Evolutionary conservation across 306 rosid genomes (phyloP), one percentile per base, ranked within the genome.

Genomic region (Adenanthera pavonina): DNA sequence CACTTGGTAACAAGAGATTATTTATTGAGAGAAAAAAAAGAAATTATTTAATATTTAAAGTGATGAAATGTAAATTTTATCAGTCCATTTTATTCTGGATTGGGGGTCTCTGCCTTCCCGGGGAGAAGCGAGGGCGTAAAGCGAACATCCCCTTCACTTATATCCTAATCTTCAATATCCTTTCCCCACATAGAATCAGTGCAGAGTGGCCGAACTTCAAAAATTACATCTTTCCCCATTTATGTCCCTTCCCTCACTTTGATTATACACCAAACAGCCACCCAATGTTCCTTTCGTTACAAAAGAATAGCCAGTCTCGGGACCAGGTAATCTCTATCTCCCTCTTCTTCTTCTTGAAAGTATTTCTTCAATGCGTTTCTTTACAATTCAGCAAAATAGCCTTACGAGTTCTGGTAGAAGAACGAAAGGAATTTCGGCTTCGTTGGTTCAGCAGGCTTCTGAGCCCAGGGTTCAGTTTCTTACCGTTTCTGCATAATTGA

Each of bases 261-360:
- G 36, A 64, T 25, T 25, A 25, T 5, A 3, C 33, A 12, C 19
- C 53, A 9, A 80, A 71, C 44, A 3, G 40, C 38, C 56, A 2
- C 33, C 40, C 75, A 35, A 92, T 92, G 97, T 40, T 87, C 72
- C 72, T 47, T 80, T 88, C 91, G 9, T 78, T 66, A 78, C 65
- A 78, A 20, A 86, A 79, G 43, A 40, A 87, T 38, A 83, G 73
- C 76, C 75, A 80, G 65, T 75, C 86, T 80, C 74, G 81, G 4
- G 69, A 78, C 69, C 88, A 90, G 92, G 97, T 92, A 76, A 8
- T 46, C 76, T n/a, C 30, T 47, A 2, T 78, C 47, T 77, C 49
- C 34, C 19, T 15, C 9, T 2, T 9, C 12, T 60, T 34, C 3
- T 71, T 16, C 10, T 20, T 3, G 5, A 35, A n/a, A n/a, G 33